These are phyloP conservation scores for Zalerion maritima DNA, from an alignment of 495 filamentous ascomycete species.

Conservation along the genomic window DNA sequence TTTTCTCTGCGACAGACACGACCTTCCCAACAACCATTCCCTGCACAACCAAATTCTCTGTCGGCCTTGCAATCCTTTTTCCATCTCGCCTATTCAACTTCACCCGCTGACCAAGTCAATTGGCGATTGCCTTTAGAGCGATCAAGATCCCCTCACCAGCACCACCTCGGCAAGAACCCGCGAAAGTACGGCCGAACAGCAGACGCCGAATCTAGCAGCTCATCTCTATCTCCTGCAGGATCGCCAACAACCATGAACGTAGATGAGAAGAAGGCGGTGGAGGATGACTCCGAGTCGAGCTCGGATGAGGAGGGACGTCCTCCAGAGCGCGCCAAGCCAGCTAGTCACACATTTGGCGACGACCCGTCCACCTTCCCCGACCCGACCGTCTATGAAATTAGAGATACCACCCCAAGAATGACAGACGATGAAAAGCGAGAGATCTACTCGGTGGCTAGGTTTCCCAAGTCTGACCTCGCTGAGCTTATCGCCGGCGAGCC, in stretches of 20 bases:
- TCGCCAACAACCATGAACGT: slow-evolving; percentile 35
- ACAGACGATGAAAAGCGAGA: slow-evolving; percentile 66
- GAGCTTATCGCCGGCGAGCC: slow-evolving; percentile 77
- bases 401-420: slow-evolving; percentile 55
- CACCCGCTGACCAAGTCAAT: neutral
- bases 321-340: slow-evolving; percentile 59
- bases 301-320: slow-evolving; percentile 59
- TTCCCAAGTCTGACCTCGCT: slow-evolving; percentile 63
- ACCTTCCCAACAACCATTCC: slow-evolving; percentile 3
- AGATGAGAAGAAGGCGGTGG: slow-evolving; percentile 36
- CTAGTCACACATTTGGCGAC: slow-evolving; percentile 71
- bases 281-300: slow-evolving; percentile 44
- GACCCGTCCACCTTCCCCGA: slow-evolving; percentile 87
- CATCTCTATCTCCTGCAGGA: slow-evolving; percentile 46
- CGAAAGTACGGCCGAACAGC: slow-evolving; percentile 26
- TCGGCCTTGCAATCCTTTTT: slow-evolving; percentile 7
- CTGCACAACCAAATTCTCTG: slow-evolving; percentile 5
- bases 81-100: slow-evolving; percentile 1
- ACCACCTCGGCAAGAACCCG: slow-evolving; percentile 26
- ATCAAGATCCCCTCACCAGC: slow-evolving; percentile 33
- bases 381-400: slow-evolving; percentile 88
- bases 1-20: slow-evolving; percentile 2
- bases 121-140: slow-evolving; percentile 5
- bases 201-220: slow-evolving; percentile 44
- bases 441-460: slow-evolving; percentile 74